Conservation (phyloP, 768 basidiomycete species). For the Tylopilus felleus region DNA sequence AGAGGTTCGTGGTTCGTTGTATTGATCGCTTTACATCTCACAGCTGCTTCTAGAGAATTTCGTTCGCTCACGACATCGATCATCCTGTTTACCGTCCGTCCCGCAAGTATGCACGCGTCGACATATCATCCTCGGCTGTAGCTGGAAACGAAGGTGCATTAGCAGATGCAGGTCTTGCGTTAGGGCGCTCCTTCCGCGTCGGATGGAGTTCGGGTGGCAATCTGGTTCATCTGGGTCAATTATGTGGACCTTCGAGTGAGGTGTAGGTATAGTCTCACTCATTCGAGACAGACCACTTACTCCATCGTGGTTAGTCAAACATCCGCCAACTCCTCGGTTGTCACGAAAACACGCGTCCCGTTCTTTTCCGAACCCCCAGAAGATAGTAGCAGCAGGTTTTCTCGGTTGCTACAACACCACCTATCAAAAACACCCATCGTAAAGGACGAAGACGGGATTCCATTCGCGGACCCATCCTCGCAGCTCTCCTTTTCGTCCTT, state of each 20-base stretch:
- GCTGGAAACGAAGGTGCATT: slow-evolving; percentile 60
- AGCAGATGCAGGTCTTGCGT: slow-evolving; percentile 78
- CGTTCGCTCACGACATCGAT: slow-evolving; percentile 73
- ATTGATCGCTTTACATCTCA: background rate
- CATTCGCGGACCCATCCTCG: slow-evolving; percentile 62
- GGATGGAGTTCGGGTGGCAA: slow-evolving; percentile 85
- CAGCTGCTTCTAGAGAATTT: slow-evolving; percentile 53
- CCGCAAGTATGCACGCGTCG: slow-evolving; percentile 76
- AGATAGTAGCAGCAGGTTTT: slow-evolving; percentile 41
- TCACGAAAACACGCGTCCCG: slow-evolving; percentile 50
- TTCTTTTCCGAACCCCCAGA: slow-evolving; percentile 33
- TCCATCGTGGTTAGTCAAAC: slow-evolving; percentile 37
- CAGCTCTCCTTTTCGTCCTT: slow-evolving; percentile 79
- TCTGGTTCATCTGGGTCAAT: slow-evolving; percentile 70
- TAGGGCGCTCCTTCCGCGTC: slow-evolving; percentile 86
- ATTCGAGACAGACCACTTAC: slow-evolving; percentile 8
- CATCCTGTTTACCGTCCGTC: slow-evolving; percentile 68
- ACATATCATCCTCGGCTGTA: slow-evolving; percentile 61
- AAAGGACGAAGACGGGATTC: slow-evolving; percentile 65
- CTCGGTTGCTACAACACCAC: slow-evolving; percentile 73
- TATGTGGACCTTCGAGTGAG: slow-evolving; percentile 56
- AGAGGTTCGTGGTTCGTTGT: slow-evolving; percentile 45
- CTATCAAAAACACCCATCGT: slow-evolving; percentile 68
- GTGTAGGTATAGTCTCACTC: slow-evolving; percentile 41
- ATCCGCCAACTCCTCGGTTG: slow-evolving; percentile 60